Percentiles rank a stretch among this genome's conserved stretches.
Evolutionary conservation across 2,329 filamentous ascomycete species (phyloP).

Genomic region (Hypoxylon sp.): DNA sequence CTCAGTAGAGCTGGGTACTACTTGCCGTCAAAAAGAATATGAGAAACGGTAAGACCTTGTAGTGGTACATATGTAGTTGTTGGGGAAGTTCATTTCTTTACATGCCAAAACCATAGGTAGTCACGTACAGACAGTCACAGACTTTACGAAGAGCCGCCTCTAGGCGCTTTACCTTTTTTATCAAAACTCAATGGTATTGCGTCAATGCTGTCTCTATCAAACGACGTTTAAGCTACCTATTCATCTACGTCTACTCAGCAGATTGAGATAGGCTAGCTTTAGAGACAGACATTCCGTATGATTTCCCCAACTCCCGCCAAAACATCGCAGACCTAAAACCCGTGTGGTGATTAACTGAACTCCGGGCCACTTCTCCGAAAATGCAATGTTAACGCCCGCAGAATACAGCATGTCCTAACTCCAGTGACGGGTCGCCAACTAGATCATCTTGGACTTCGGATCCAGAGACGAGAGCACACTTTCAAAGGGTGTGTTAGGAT

Average conservation of each 20-base stretch:
- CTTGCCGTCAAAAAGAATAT: background rate
- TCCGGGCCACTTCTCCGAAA: background rate
- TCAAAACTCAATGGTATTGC: background rate
- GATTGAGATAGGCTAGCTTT: background rate
- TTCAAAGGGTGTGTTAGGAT: background rate
- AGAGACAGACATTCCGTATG: background rate
- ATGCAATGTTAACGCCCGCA: too few species aligned
- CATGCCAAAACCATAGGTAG: too few species aligned
- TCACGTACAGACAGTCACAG: background rate
- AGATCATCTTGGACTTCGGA: background rate
- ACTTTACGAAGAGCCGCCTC: background rate
- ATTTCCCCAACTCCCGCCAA: background rate
- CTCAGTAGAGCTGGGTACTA: background rate
- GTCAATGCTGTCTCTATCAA: background rate
- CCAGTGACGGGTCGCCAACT: background rate
- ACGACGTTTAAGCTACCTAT: background rate
- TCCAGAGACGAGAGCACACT: background rate
- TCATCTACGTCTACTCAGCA: background rate
- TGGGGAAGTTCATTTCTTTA: background rate
- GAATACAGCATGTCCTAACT: background rate
- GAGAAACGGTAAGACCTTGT: background rate
- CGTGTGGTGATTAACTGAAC: background rate
- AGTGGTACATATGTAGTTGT: background rate
- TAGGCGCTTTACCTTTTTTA: background rate
- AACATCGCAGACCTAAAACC: background rate